Base-by-base conservation (phyloP, 2,329 filamentous ascomycete genomes). In the Endoconidiophora polonica region DNA sequence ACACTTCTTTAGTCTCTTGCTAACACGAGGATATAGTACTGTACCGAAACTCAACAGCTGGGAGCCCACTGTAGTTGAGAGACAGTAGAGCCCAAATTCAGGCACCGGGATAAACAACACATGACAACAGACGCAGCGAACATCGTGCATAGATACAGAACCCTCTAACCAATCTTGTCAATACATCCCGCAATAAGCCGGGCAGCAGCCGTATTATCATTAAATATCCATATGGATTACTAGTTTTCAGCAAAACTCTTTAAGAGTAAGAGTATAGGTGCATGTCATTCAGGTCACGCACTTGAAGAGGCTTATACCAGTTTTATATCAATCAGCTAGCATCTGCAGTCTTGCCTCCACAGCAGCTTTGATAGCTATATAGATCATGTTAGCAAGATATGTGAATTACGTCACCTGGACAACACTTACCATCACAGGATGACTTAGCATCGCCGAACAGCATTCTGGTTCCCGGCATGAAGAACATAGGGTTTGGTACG, bases 401-500 rank as follows among this genome's bases (percentile, higher is more conserved):
- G 22, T 4, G 26, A 36, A 12, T 23, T 10, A 40, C 5, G 7
- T 10, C 18, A 24, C 12, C 16, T 38, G 10, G 14, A 9, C 2
- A 14, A 20, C 9, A 63, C 76, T 62, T 59, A 83, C 79, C 83
- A 68, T 91, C 85, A 60, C 84, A 90, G 53, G 81, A 83, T 53
- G 77, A 74, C 67, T 86, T 90, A 18, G 87, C 87, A 66, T 94
- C 87, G 23, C 87, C 86, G 65, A 94, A 94, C 52, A 94, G 63
- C 87, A 94, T 94, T 67, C 82, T 84, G 2, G 86, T 87, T 47
- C 82, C 82, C 3, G 83, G 81, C 83, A 88, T 90, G 65, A 81
- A 91, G 65, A 93, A 91, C 85, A 94, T 88, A 1, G 87, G 86
- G 61, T 94, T 94, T 9, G 83, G 83, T 7, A 94, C 85, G 65